Conservation (phyloP, 495 filamentous ascomycete genomes). For the Aspergillus homomorphus region DNA sequence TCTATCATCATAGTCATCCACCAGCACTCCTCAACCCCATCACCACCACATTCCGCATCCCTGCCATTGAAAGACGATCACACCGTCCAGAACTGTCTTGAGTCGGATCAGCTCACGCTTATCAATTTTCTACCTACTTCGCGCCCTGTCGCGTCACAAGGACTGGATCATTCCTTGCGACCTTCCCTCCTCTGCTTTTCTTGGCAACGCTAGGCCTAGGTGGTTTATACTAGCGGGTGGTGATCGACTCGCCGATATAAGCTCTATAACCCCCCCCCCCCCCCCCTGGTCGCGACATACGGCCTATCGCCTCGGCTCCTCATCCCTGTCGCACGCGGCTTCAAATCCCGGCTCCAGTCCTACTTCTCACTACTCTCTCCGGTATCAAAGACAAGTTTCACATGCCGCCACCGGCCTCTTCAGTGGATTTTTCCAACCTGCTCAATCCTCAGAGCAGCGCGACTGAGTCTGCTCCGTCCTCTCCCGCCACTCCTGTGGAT, state of each 20-base stretch:
- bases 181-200: slow-evolving; percentile 8
- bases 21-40: slow-evolving; percentile 3
- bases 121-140: background rate
- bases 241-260: slow-evolving; percentile 34
- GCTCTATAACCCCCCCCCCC: slow-evolving; percentile 7
- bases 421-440: slow-evolving; percentile 75
- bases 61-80: slow-evolving; percentile 15
- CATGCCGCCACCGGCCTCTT: slow-evolving; percentile 71
- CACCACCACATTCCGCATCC: slow-evolving; percentile 7
- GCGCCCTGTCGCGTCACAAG: slow-evolving; percentile 3
- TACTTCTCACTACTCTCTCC: slow-evolving; percentile 18
- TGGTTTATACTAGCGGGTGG: slow-evolving; percentile 22
- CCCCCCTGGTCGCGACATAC: slow-evolving; percentile 25
- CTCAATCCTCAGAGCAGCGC: slow-evolving; percentile 59
- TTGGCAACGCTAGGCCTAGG: slow-evolving; percentile 17
- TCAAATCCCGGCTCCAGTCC: slow-evolving; percentile 24
- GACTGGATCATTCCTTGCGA: slow-evolving; percentile 15
- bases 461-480: slow-evolving; percentile 22
- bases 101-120: background rate
- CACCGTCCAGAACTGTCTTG: background rate
- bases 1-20: slow-evolving; percentile 3
- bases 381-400: slow-evolving; percentile 41
- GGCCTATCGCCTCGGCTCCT: slow-evolving; percentile 25
- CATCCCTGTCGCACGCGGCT: slow-evolving; percentile 14
- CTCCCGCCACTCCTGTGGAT: slow-evolving; percentile 26